Base-by-base conservation (phyloP, 345 rosid genomes). In the Cardamine resedifolia region DNA sequence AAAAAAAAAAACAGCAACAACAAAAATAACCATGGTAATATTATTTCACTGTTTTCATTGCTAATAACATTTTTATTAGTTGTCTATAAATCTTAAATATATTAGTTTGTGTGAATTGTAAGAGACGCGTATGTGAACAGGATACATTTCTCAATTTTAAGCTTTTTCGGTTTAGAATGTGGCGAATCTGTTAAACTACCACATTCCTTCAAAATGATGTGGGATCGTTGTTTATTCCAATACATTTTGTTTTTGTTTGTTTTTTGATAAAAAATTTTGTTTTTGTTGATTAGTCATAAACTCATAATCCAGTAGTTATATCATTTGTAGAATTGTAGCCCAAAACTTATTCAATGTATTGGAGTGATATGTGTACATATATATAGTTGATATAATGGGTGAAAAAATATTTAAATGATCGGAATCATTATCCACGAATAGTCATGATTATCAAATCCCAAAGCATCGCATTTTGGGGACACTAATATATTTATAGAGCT, bases 391-490 rank as follows among this genome's bases (percentile, higher is more conserved):
- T 43, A 57, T 18, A 43, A 59, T 15, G 20, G 53, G 15, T 19
- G 27, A 36, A 47, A 18, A 72, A 49, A 21, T 6, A 44, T 39
- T 39, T 30, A 50, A 52, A 60, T 52, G 58, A 53, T 52, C 39
- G 64, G 74, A 45, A 74, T 74, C 53, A 73, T 66, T 57, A 65
- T 48, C 60, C 66, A 66, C 72, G 66, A 58, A 61, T 38, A 61
- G 70, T 61, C 68, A 68, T 75, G 58, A 75, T 75, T 53, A 68
- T 75, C 70, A 36, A 68, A 75, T 75, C 79, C 79, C 74, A 75
- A 68, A 75, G 74, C 70, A 68, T 75, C 70, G 38, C 51, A 68
- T 68, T 67, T 75, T 68, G 55, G 70, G 58, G 70, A 59, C 68
- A 67, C 19, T 64, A 56, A 56, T 64, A 38, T 52, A 63, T 18